phyloP scores from a whole-genome alignment of 805 yeast genomes.

The Dipodascus geniculatus region DNA sequence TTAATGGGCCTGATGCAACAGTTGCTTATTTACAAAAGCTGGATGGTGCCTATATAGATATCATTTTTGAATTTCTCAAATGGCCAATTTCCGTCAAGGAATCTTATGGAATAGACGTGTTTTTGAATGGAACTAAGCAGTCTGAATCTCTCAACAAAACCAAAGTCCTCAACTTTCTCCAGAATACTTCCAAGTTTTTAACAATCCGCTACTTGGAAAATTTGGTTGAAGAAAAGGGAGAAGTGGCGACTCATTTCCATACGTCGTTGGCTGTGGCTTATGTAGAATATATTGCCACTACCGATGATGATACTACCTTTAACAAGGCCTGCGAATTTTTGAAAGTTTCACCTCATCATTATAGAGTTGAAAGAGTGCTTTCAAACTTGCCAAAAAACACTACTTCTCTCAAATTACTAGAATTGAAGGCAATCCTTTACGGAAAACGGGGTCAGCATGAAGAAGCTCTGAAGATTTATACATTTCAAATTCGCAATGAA shows the following conservation, averaged over 20 bases:
- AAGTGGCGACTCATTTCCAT: conserved; percentile 29
- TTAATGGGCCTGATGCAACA: conserved; percentile 17
- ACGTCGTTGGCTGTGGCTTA: conserved; percentile 37
- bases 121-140: conserved; percentile 52
- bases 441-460: conserved; percentile 48
- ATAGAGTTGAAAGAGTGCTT: conserved; percentile 30
- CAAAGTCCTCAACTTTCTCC: conserved; percentile 43
- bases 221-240: conserved; percentile 32
- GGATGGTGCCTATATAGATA: conserved; percentile 30
- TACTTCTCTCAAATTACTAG: conserved; percentile 15
- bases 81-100: conserved; percentile 36
- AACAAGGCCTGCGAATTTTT: conserved; percentile 29
- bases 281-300: conserved; percentile 21
- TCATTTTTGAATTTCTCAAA: conserved; percentile 45
- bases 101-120: conserved; percentile 37
- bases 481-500: conserved; percentile 44
- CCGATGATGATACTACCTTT: conserved; percentile 11
- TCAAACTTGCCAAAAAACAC: conserved; percentile 18
- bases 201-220: conserved; percentile 42
- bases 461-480: conserved; percentile 50
- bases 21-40: conserved; percentile 15
- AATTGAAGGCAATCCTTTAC: conserved; percentile 46
- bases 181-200: conserved; percentile 19
- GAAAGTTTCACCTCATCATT: conserved; percentile 22
- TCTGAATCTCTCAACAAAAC: conserved; percentile 45